Percentiles rank a stretch among this genome's conserved stretches.
phyloP scores from a whole-genome alignment of 2,329 filamentous ascomycete genomes.

The Dothideomycetidae sp. region DNA sequence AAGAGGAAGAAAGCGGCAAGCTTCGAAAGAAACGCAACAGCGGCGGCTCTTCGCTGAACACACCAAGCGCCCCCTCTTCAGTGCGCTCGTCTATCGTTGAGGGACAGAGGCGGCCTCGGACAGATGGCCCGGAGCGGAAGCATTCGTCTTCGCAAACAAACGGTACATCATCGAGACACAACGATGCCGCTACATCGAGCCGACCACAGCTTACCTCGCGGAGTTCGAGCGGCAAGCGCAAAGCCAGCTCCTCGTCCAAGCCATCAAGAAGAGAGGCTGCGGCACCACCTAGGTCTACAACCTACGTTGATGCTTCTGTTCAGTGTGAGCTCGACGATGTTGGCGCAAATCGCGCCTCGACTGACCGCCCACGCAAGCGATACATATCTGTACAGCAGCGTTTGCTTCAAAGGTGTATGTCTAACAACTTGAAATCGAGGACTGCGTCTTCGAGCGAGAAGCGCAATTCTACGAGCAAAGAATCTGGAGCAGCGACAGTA shows the following conservation, averaged over 20 bases:
- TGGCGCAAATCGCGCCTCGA: slow-evolving; percentile 14
- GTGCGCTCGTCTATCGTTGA: slow-evolving; percentile 19
- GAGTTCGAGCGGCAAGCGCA: slow-evolving; percentile 5
- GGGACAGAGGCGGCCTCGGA: not conserved
- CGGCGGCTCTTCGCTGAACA: slow-evolving; percentile 40
- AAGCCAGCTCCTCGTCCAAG: slow-evolving; percentile 5
- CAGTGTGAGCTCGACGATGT: slow-evolving; percentile 25
- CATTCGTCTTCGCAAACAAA: slow-evolving; percentile 22
- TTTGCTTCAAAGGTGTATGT: slow-evolving; percentile 21
- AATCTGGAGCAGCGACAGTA: too few species aligned
- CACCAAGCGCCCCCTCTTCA: slow-evolving; percentile 31
- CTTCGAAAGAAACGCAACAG: slow-evolving; percentile 40
- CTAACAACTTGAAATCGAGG: slow-evolving; percentile 19
- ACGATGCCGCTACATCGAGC: slow-evolving; percentile 17
- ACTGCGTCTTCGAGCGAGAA: too few species aligned
- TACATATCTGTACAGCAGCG: slow-evolving; percentile 20
- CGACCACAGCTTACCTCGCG: slow-evolving; percentile 6
- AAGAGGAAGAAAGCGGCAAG: slow-evolving; percentile 40
- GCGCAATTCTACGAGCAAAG: too few species aligned
- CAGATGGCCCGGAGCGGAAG: slow-evolving; percentile 16
- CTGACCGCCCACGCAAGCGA: slow-evolving; percentile 14
- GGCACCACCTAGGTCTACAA: slow-evolving; percentile 4
- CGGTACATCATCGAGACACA: slow-evolving; percentile 18
- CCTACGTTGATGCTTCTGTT: slow-evolving; percentile 18
- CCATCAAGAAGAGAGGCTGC: slow-evolving; percentile 1